These are phyloP conservation scores for Acer saccharum DNA, from an alignment of 345 rosid species.

Conservation along the genomic window DNA sequence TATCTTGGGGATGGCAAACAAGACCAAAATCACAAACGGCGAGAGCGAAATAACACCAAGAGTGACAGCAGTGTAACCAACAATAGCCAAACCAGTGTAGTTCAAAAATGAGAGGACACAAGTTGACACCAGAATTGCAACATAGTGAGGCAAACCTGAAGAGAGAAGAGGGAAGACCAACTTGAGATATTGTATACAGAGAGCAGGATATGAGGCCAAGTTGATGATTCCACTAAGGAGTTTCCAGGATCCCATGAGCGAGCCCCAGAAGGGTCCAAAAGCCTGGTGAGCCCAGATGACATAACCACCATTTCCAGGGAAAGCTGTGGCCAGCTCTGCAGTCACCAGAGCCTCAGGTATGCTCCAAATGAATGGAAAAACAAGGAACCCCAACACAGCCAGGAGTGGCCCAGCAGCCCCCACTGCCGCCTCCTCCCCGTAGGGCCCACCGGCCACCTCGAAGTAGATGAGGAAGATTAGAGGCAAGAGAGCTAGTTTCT, in stretches of 20 bases:
- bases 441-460: constrained; percentile 93
- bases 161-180: constrained; percentile 42
- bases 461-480: constrained; percentile 86
- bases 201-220: constrained; percentile 73
- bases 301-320: constrained; percentile 87
- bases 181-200: constrained; percentile 64
- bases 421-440: constrained; percentile 77
- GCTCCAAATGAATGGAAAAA: constrained; percentile 89
- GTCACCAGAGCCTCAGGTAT: constrained; percentile 86
- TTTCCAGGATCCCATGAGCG: constrained; percentile 85
- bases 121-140: constrained; percentile 47
- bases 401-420: constrained; percentile 76
- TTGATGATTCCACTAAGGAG: constrained; percentile 80
- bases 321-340: constrained; percentile 85
- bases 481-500: constrained; percentile 68
- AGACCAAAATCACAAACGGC: constrained; percentile 70
- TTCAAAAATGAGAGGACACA: constrained; percentile 58
- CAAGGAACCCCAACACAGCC: constrained; percentile 65
- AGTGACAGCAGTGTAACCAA: constrained; percentile 71
- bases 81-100: constrained; percentile 67
- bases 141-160: constrained; percentile 60
- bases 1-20: constrained; percentile 72
- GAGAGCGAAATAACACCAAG: constrained; percentile 72
- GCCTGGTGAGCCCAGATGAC: constrained; percentile 85
- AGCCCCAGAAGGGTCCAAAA: constrained; percentile 71